A percentile compares a stretch with the other conserved stretches of the same genome.
These are phyloP conservation scores for Rhodotorula toruloides DNA, from an alignment of 768 basidiomycete species.

Conservation along the genomic window DNA sequence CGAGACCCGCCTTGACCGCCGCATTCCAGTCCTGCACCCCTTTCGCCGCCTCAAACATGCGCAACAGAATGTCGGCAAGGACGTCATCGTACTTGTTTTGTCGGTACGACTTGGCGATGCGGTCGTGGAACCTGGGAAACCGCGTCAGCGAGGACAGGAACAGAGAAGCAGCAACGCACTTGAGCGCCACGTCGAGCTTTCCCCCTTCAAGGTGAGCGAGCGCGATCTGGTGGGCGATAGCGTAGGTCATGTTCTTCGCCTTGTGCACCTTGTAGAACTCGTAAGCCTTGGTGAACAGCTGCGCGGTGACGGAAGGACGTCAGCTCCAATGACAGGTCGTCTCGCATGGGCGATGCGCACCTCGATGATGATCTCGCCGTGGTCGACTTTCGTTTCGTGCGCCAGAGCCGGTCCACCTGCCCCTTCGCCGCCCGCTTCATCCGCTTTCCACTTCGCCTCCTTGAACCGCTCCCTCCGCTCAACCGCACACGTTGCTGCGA, in stretches of 20 bases:
- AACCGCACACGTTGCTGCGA: constrained; percentile 80
- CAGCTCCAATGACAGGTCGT: constrained; percentile 11
- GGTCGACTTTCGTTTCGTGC: constrained; percentile 91
- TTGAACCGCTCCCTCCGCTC: constrained; percentile 65
- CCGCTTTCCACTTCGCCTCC: constrained; percentile 58
- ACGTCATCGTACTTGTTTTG: constrained; percentile 73
- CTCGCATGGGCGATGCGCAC: constrained; percentile 48
- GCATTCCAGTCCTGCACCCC: constrained; percentile 70
- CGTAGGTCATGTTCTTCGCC: constrained; percentile 65
- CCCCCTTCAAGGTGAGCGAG: constrained; percentile 72
- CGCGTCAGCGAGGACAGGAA: background rate
- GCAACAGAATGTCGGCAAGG: constrained; percentile 65
- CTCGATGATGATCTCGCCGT: constrained; percentile 75
- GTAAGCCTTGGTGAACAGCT: constrained; percentile 93
- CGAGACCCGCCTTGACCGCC: constrained; percentile 68
- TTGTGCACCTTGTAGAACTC: constrained; percentile 79
- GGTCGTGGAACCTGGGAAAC: constrained; percentile 72
- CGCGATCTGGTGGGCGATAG: constrained; percentile 85
- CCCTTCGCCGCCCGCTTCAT: constrained; percentile 41
- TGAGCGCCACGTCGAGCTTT: constrained; percentile 80
- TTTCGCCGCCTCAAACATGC: constrained; percentile 79
- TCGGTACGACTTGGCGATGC: constrained; percentile 83
- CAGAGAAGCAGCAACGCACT: constrained; percentile 53
- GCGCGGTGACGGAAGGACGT: background rate
- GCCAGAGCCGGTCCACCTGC: constrained; percentile 58